phyloP scores from a whole-genome alignment of 805 yeast genomes.

The Wickerhamomyces kurtzmanii region DNA sequence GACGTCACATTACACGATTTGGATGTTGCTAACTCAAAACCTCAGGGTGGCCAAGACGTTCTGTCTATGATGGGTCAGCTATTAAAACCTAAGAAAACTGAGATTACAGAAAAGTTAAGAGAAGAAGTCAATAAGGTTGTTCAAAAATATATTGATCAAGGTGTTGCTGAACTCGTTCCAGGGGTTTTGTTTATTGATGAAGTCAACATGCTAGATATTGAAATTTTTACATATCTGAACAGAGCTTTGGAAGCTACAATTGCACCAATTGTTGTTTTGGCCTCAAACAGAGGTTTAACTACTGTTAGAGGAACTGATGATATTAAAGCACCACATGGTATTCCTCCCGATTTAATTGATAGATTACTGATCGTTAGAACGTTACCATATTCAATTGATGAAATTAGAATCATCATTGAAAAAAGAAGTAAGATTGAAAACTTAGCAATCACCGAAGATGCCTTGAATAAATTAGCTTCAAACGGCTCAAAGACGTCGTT shows the following conservation, averaged over 20 bases:
- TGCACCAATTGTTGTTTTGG: slow-evolving; percentile 92
- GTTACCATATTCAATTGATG: slow-evolving; percentile 76
- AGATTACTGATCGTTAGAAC: slow-evolving; percentile 88
- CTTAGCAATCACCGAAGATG: slow-evolving; percentile 54
- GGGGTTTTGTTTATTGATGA: slow-evolving; percentile 98
- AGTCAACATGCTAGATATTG: slow-evolving; percentile 96
- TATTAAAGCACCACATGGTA: slow-evolving; percentile 85
- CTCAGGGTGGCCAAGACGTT: slow-evolving; percentile 95
- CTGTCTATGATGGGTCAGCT: slow-evolving; percentile 95
- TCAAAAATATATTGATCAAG: slow-evolving; percentile 93
- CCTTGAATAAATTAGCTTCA: slow-evolving; percentile 62
- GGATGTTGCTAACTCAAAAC: slow-evolving; percentile 93
- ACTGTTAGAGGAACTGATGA: slow-evolving; percentile 87
- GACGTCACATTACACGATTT: slow-evolving; percentile 94
- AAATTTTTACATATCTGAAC: slow-evolving; percentile 91
- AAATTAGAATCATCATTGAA: slow-evolving; percentile 70
- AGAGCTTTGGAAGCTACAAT: slow-evolving; percentile 86
- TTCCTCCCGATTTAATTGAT: slow-evolving; percentile 92
- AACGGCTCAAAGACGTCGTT: slow-evolving; percentile 73
- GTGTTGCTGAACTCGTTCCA: slow-evolving; percentile 94
- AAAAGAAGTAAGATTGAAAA: slow-evolving; percentile 77
- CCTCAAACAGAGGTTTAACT: slow-evolving; percentile 92
- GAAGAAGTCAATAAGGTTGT: slow-evolving; percentile 93
- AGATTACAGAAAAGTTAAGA: slow-evolving; percentile 91
- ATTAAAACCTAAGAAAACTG: slow-evolving; percentile 92